Percentiles rank a stretch among this genome's conserved stretches.
phyloP scores from a whole-genome alignment of 164 flowering plant genomes.

The Pachysandra terminalis region DNA sequence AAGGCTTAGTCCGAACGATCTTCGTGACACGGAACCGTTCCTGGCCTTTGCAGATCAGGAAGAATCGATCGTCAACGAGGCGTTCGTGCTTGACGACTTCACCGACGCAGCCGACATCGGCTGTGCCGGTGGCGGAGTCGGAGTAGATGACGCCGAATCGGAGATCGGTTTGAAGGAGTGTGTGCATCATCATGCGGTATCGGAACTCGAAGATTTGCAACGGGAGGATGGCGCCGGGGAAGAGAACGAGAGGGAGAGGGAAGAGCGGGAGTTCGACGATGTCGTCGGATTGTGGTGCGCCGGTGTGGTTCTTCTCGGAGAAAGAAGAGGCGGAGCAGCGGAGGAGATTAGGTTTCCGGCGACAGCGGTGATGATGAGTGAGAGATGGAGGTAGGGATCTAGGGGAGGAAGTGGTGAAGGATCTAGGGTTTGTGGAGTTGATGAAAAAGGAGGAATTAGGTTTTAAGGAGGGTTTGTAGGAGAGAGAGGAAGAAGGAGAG shows the following conservation, averaged over 20 bases:
- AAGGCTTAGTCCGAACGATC: conserved; percentile 75
- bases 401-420: conserved; percentile 1
- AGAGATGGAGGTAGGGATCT: conserved; percentile 6
- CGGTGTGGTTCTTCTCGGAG: conserved; percentile 59
- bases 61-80: conserved; percentile 91
- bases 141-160: conserved; percentile 90
- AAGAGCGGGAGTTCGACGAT: conserved; percentile 84
- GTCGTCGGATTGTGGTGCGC: conserved; percentile 53
- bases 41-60: conserved; percentile 93
- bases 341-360: conserved; percentile 25
- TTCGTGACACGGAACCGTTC: conserved; percentile 74
- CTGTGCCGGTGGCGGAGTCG: conserved; percentile 65
- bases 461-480: conserved; percentile 28
- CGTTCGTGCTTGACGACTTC: conserved; percentile 94
- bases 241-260: conserved; percentile 91
- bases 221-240: conserved; percentile 94
- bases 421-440: conserved; percentile 20
- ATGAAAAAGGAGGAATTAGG: conserved; percentile 10
- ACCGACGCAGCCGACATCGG: conserved; percentile 94
- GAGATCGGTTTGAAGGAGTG: conserved; percentile 88
- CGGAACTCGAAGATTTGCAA: conserved; percentile 94
- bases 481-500: conserved; percentile 34
- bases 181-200: conserved; percentile 98
- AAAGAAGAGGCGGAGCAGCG: conserved; percentile 71
- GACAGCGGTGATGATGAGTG: conserved; percentile 19